Base-by-base conservation (phyloP, 345 rosid genomes). In the Ceriops zippeliana region DNA sequence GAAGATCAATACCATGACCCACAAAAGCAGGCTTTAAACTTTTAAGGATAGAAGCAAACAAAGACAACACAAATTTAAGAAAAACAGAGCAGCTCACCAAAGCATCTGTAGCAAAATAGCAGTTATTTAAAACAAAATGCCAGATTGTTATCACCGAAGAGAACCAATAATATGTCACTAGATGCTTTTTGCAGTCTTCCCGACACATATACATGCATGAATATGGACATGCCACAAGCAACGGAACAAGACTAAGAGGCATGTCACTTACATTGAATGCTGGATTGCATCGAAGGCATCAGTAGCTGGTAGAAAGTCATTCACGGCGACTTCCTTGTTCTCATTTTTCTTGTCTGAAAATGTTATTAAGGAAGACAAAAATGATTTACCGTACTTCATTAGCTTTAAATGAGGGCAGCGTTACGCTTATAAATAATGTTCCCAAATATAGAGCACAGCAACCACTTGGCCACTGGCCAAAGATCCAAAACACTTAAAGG, bases 261-360 rank as follows among this genome's bases (percentile, higher is more conserved):
- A 37, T 58, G 58, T 60, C 15, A 61, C 74, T 65, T 73, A 78
- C 77, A 65, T 63, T 38, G 71, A 76, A 61, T 68, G 80, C 60
- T 76, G 75, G 52, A 76, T 21, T 62, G 79, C 79, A 9, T 70
- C 51, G 24, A 56, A 66, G 62, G 79, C 79, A 56, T 76, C 75
- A 56, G 79, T 35, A 22, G 79, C 79, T 26, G 79, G 79, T 22
- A 76, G 79, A 62, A 76, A 76, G 67, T 76, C 79, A 34, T 76
- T 71, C 34, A 76, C 79, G 56, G 75, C 75, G 49, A 76, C 79
- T 67, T 76, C 75, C 51, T 83, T 83, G 78, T 83, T 83, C 75
- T 83, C 86, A 70, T 83, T 83, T 73, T 83, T 83, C 83, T 83
- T 83, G 73, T 83, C 86, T 83, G 73, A 66, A 59, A 7, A 21